A percentile compares a stretch with the other conserved stretches of the same genome.
phyloP scores from a whole-genome alignment of 2,329 filamentous ascomycete species.

The Aspergillus sojae region DNA sequence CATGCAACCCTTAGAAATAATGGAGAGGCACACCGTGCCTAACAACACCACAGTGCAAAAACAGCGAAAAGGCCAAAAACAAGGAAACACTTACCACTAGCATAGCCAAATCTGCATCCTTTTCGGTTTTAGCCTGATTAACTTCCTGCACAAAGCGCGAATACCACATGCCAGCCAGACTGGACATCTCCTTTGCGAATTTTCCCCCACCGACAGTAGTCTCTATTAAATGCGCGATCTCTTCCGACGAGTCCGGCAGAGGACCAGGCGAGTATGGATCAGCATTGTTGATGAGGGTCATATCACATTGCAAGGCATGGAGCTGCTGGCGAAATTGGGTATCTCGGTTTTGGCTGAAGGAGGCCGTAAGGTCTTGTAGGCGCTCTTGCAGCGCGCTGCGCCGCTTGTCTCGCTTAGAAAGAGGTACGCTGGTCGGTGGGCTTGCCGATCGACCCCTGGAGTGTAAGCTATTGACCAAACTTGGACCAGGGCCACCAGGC shows the following conservation, averaged over 20 bases:
- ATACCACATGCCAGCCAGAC: constrained; percentile 76
- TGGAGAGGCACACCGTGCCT: not conserved
- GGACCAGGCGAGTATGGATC: constrained; percentile 76
- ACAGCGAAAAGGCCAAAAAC: not conserved
- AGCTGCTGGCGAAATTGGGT: constrained; percentile 85
- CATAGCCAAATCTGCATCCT: constrained; percentile 79
- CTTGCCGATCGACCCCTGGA: constrained; percentile 33
- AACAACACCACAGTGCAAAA: not conserved
- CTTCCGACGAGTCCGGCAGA: constrained; percentile 66
- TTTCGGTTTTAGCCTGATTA: constrained; percentile 83
- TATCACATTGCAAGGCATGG: constrained; percentile 88
- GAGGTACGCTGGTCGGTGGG: constrained; percentile 39
- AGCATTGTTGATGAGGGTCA: constrained; percentile 80
- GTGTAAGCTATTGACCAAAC: constrained; percentile 26
- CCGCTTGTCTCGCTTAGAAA: constrained; percentile 88
- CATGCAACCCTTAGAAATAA: not conserved
- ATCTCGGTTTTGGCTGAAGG: constrained; percentile 80
- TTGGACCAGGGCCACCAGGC: constrained; percentile 20
- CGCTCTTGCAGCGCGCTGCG: constrained; percentile 80
- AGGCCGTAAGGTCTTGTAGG: constrained; percentile 72
- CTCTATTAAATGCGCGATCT: constrained; percentile 66
- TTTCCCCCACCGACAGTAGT: constrained; percentile 59
- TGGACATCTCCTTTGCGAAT: constrained; percentile 69
- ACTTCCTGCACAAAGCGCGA: constrained; percentile 82
- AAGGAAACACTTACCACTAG: constrained; percentile 67